Base-by-base conservation (phyloP, 2,329 filamentous ascomycete genomes). In the Curvularia spicifera region DNA sequence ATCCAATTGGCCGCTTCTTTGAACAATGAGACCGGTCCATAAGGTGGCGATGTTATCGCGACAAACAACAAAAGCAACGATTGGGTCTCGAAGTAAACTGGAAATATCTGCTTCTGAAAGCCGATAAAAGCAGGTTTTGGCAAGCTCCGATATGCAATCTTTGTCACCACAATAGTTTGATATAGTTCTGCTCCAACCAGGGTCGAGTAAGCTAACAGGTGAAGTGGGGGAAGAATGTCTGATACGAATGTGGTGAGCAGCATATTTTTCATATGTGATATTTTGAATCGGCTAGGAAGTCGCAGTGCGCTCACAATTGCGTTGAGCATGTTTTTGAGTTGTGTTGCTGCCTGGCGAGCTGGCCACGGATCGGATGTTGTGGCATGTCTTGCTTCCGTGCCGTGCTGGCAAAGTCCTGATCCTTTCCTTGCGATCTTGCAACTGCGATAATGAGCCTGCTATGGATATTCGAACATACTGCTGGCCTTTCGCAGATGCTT, bases 101-200 rank as follows among this genome's bases (percentile, higher is more conserved):
- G 78, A 50, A 80, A 80, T 0, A 79, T 48, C 3, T 68, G 71
- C 55, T 78, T 79, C 48, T 80, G 77, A 2, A 81, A 65, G 1
- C 54, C 65, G 7, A 76, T 76, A 51, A 81, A 81, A 1, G 75
- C 66, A 1, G 73, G 68, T 48, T 70, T 69, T 0, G 78, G 74
- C 5, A 80, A 73, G 5, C 63, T 65, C 49, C 65, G 65, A 56
- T 73, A 75, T 22, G 75, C 71, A 18, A 81, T 60, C 60, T 78
- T 80, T 1, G 77, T 78, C 52, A 79, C 75, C 37, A 79, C 57
- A 51, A 80, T 79, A 59, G 65, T 78, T 63, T 80, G 67, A 52
- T 76, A 80, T 0, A 80, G 59, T 53, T 79, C 69, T 2, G 74
- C 74, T 12, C 78, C 78, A 4, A 80, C 68, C 6, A 80, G 67